Evolutionary conservation across 2,329 filamentous ascomycete genomes (phyloP), one percentile per base, ranked within the genome.

Genomic region (Fusarium foetens): DNA sequence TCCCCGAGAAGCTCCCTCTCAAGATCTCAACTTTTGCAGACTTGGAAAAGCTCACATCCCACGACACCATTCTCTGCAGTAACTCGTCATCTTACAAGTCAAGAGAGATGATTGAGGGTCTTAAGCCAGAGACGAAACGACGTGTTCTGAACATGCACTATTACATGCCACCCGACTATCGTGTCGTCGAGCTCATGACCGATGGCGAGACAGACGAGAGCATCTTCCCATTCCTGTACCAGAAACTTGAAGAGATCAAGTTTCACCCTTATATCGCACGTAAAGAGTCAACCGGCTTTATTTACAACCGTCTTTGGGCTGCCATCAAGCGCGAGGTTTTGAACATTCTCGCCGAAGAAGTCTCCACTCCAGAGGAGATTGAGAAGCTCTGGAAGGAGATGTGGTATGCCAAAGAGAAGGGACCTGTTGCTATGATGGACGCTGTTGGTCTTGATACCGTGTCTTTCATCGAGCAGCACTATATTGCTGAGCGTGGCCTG

Each of bases 11-110:
- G 0, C 64, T 66, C 0, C 62, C 62, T 1, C 48, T 66, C 25
- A 66, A 66, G 53, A 66, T 66, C 21, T 66, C 45, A 5, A 66
- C 64, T 1, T 66, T 66, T 36, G 53, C 53, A 21, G 62, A 66
- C 7, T 51, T 66, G 8, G 62, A 66, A 6, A 58, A 23, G 5
- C 39, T 66, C 13, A 46, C 64, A 2, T 11, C 45, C 0, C 1
- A 36, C 1, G 64, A 66, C 10, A 14, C 64, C 0, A 66, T 66
- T 1, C 64, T 66, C 10, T 51, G 43, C 35, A 66, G 29, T 1
- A 66, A 66, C 31, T 66, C 64, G 0, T 66, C 64, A 0, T 66
- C 64, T 1, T 66, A 66, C 19, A 66, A 66, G 25, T 66, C 64
- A 2, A 51, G 64, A 14, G 64, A 66, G 27, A 66, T 66, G 53